Base-by-base conservation (phyloP, 306 rosid genomes). In the Trifolium pratense region DNA sequence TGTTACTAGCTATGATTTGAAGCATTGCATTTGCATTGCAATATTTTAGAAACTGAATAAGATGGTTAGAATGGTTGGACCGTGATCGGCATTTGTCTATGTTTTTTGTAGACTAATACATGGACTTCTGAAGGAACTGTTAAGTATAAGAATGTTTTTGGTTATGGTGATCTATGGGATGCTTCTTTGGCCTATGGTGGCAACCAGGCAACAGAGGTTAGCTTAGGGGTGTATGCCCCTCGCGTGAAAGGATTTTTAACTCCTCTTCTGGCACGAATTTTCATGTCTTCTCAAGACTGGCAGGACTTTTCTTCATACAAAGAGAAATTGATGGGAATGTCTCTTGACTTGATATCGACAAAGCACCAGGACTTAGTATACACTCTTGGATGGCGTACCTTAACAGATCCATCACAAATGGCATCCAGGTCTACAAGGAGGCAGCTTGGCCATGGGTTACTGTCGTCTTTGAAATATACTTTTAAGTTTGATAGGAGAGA, bases 131-230 rank as follows among this genome's bases (percentile, higher is more conserved):
- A 94, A 86, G 91, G 96, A 56, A 61, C 92, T 15, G 75, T 94
- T 3, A 94, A 89, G 85, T 84, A 86, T 66, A 94, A 88, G 77
- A 94, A 91, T 57, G 75, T 89, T 81, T 82, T 94, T 14, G 98
- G 98, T 76, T 88, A 89, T 86, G 98, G 91, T 56, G 98, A 94
- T 82, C 20, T 91, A 53, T 91, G 97, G 97, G 92, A 93, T 89
- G 87, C 94, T 78, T 91, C 96, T 76, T 60, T 93, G 87, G 98
- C 92, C 46, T 87, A 88, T 66, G 97, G 97, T 39, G 96, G 91
- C 55, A 86, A 79, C 73, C 92, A 89, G 82, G 85, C 92, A 20
- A 88, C 94, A 1, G 98, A 93, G 84, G 75, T 83, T 45, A 86
- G 98, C 80, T 78, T 86, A 14, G 96, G 97, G 68, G 89, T 93